These are phyloP conservation scores for Mariannaea sp. DNA, from an alignment of 2,329 filamentous ascomycete species.

Conservation along the genomic window DNA sequence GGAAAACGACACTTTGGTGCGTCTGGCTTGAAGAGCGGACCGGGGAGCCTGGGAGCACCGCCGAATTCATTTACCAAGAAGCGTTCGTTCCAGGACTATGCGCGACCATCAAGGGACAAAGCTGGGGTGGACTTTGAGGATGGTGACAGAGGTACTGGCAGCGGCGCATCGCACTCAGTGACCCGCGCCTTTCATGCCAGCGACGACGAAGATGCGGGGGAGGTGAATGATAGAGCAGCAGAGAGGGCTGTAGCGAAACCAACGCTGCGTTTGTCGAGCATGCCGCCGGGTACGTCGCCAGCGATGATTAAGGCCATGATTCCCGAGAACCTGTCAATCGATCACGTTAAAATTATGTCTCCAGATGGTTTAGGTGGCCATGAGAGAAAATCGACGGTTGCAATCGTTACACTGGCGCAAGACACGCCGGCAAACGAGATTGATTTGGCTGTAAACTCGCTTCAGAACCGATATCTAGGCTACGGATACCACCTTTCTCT, in stretches of 20 bases:
- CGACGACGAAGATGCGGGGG: conserved; percentile 58
- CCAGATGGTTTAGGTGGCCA: conserved; percentile 54
- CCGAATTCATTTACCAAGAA: conserved; percentile 58
- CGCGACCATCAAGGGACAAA: conserved; percentile 42
- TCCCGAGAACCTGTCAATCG: conserved; percentile 65
- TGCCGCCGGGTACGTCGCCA: conserved; percentile 65
- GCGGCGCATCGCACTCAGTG: conserved; percentile 58
- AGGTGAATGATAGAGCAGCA: conserved; percentile 51
- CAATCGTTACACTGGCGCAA: conserved; percentile 79
- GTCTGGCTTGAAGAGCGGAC: conserved; percentile 61
- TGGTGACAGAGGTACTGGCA: conserved; percentile 15
- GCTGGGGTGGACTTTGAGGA: conserved; percentile 46
- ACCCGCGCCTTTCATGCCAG: conserved; percentile 75
- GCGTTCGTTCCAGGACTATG: conserved; percentile 53
- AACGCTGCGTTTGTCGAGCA: conserved; percentile 63
- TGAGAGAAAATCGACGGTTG: conserved; percentile 74
- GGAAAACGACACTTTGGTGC: conserved; percentile 69
- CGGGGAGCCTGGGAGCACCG: conserved; percentile 63
- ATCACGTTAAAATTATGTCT: conserved; percentile 73
- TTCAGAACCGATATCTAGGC: conserved; percentile 85
- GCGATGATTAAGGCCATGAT: conserved; percentile 64
- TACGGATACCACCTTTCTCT: conserved; percentile 82
- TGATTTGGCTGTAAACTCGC: conserved; percentile 73
- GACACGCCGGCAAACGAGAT: conserved; percentile 85
- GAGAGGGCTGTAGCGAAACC: conserved; percentile 66